Percentiles rank a stretch among this genome's conserved stretches.
These are phyloP conservation scores for Ceratobasidium sp. DNA, from an alignment of 1,284 basidiomycete species.

Conservation along the genomic window DNA sequence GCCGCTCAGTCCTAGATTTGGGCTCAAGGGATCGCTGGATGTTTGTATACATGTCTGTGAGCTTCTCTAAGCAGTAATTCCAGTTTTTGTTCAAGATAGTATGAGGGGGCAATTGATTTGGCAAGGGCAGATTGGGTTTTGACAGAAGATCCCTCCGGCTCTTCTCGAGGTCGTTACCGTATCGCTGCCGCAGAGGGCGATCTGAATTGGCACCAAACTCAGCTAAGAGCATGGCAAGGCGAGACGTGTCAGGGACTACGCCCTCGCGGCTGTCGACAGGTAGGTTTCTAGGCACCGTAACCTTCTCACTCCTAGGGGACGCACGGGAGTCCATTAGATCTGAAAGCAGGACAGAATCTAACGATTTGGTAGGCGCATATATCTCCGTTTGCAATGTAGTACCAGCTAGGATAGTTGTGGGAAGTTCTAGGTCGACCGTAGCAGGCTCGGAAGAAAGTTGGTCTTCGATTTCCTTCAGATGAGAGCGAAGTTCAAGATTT, in stretches of 20 bases:
- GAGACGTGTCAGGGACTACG: background rate
- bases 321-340: too few relatives aligned
- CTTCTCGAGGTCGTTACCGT: conserved; percentile 4
- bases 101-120: background rate
- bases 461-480: background rate
- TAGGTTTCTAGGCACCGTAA: too few relatives aligned
- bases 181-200: background rate
- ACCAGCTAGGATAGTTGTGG: background rate
- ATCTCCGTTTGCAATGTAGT: background rate
- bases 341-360: too few relatives aligned
- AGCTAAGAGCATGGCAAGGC: background rate
- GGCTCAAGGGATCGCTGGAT: background rate
- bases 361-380: too few relatives aligned
- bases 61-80: too few relatives aligned
- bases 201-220: background rate
- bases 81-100: background rate
- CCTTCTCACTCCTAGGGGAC: background rate
- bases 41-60: background rate
- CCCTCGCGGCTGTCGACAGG: too few relatives aligned
- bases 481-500: background rate
- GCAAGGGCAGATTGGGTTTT: background rate
- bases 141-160: background rate
- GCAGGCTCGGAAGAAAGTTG: background rate
- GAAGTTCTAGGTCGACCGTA: background rate
- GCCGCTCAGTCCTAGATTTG: background rate